Conservation (phyloP, 306 rosid genomes). For the Gastrolobium bilobum region DNA sequence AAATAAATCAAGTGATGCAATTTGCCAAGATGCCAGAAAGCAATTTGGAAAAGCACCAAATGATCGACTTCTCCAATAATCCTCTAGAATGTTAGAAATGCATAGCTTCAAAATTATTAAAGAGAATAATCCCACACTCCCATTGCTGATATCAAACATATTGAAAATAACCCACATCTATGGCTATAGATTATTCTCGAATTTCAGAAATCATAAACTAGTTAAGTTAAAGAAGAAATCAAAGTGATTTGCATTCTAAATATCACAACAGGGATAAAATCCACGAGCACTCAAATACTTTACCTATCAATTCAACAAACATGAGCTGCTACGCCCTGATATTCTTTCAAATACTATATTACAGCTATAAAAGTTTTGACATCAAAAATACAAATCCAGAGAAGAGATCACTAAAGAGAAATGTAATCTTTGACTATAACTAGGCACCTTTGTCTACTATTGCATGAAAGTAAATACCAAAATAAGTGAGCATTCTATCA, state of each 20-base stretch:
- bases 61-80: slow-evolving; percentile 11
- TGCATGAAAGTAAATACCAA: background rate
- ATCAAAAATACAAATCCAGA: slow-evolving; percentile 26
- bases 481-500: background rate
- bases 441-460: background rate
- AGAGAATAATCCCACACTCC: background rate
- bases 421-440: background rate
- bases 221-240: background rate
- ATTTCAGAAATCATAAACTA: slow-evolving; percentile 37
- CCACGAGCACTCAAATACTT: slow-evolving; percentile 6
- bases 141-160: slow-evolving; percentile 10
- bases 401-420: background rate
- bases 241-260: slow-evolving; percentile 18
- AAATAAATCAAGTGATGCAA: slow-evolving; percentile 22
- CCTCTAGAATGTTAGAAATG: slow-evolving; percentile 35
- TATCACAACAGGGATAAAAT: slow-evolving; percentile 13
- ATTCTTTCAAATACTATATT: background rate
- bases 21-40: slow-evolving; percentile 8
- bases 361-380: background rate
- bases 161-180: slow-evolving; percentile 19
- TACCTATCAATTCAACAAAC: slow-evolving; percentile 32
- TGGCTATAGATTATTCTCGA: background rate
- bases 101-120: slow-evolving; percentile 11
- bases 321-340: too few species aligned
- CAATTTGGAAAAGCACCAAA: background rate